Evolutionary conservation across 257 asterid species (phyloP), one percentile per base, ranked within the genome.

Genomic region (Linaria vulgaris): DNA sequence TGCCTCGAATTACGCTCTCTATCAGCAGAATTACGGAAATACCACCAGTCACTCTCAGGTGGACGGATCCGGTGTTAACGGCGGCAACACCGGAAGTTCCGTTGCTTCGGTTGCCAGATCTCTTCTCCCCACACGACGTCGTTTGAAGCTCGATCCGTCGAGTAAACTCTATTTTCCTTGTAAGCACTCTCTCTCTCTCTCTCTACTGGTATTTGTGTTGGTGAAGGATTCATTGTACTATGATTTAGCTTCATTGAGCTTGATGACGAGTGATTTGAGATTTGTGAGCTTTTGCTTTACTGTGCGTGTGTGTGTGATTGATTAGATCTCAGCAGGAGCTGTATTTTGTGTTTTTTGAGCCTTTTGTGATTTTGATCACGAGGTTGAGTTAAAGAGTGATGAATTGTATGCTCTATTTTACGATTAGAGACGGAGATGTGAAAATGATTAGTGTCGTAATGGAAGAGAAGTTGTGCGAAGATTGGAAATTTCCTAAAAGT

Each of bases 141-240:
- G 96, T 68, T 71, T 92, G 91, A 91, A 88, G 77, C 98, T 91
- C 58, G 97, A 92, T 81, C 98, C 97, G 19, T 73, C 98, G 3
- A 79, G 72, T 65, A 86, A 85, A 83, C 96, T 92, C 56, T 89
- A 79, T 68, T 92, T 92, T 66, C 97, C 97, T 41, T 82, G 98
- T 92, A 77, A 51, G 81, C 5, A 27, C 6, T 7, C 1, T 1
- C 41, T 3, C 11, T 6, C 10, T 34, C 41, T 34, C 41, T 34
- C 41, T 7, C n/a, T n/a, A n/a, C n/a, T n/a, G 30, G 8, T 56
- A 23, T 10, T n/a, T 51, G 34, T 52, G 39, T 19, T 66, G 41
- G 41, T 34, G 41, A 34, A 34, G 10, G 41, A 34, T 34, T 62
- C 7, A 41, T 30, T 34, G 72, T 71, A 55, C 44, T 63, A 59